These are phyloP conservation scores for Melampsora larici-populina DNA, from an alignment of 1,284 basidiomycete genomes.

Conservation along the genomic window DNA sequence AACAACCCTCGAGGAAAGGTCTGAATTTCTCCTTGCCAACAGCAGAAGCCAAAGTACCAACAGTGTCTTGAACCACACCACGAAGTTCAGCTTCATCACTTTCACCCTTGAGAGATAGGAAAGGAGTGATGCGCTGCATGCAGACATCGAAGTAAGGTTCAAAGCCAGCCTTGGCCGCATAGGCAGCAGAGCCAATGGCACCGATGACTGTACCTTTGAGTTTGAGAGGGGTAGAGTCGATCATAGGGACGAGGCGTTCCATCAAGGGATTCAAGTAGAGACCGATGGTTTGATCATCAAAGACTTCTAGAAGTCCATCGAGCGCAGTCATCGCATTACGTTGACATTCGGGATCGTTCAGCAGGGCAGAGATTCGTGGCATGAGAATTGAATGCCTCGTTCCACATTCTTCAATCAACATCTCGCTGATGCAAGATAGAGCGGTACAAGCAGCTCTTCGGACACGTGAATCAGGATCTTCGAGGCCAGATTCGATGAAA, in stretches of 20 bases:
- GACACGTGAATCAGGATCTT: conserved; percentile 77
- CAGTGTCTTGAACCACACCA: conserved; percentile 96
- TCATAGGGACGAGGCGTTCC: conserved; percentile 84
- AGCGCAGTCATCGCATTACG: conserved; percentile 90
- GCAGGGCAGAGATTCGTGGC: conserved; percentile 69
- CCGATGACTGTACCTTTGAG: conserved; percentile 96
- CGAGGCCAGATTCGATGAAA: conserved; percentile 82
- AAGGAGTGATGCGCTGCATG: conserved; percentile 80
- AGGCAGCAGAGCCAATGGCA: conserved; percentile 95
- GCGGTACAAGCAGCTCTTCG: conserved; percentile 92
- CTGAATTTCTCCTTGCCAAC: conserved; percentile 91
- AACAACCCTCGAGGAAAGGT: conserved; percentile 91
- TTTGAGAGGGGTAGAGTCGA: conserved; percentile 76
- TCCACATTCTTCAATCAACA: conserved; percentile 90
- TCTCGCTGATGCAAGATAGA: conserved; percentile 94
- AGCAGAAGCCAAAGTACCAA: conserved; percentile 96
- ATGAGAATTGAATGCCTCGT: conserved; percentile 78
- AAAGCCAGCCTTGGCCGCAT: conserved; percentile 92
- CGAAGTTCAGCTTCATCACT: conserved; percentile 85
- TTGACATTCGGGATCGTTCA: conserved; percentile 83
- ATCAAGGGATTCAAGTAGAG: conserved; percentile 92
- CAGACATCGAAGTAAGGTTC: conserved; percentile 91
- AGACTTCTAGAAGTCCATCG: conserved; percentile 91
- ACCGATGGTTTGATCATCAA: conserved; percentile 79
- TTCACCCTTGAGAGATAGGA: conserved; percentile 78